phyloP scores from a whole-genome alignment of 208 protist species.

The Angomonas ambiguus region DNA sequence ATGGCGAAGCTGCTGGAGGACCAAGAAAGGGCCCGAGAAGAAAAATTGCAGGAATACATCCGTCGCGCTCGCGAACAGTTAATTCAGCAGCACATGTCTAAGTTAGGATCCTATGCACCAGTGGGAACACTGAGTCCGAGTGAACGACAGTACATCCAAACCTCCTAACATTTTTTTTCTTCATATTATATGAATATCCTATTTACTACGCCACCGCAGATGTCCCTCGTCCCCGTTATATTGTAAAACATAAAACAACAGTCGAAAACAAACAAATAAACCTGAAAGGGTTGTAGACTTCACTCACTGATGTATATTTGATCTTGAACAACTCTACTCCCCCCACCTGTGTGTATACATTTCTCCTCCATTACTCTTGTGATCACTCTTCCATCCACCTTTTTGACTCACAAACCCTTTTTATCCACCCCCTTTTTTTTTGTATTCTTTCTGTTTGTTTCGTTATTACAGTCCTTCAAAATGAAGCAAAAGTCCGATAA shows the following conservation, averaged over 20 bases:
- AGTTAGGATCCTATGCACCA: constrained; percentile 64
- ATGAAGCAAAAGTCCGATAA: constrained; percentile 23
- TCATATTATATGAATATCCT: neutral
- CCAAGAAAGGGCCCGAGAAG: constrained; percentile 40
- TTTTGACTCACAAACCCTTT: no score
- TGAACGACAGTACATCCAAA: constrained; percentile 39
- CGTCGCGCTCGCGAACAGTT: constrained; percentile 70
- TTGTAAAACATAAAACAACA: no score
- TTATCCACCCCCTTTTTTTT: constrained; percentile 8
- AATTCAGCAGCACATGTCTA: constrained; percentile 66
- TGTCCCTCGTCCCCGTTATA: no score
- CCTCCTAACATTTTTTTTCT: no score
- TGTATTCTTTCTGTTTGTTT: constrained; percentile 13
- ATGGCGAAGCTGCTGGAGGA: constrained; percentile 55
- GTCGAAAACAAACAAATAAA: neutral
- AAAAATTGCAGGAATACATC: constrained; percentile 81
- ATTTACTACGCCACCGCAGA: neutral
- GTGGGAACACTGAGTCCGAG: constrained; percentile 50
- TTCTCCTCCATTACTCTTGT: neutral
- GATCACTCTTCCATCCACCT: neutral
- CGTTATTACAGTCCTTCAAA: constrained; percentile 4
- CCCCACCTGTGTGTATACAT: neutral
- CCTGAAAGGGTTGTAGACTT: neutral
- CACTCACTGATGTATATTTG: neutral
- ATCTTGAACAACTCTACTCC: constrained; percentile 6